Evolutionary conservation across 2,329 filamentous ascomycete genomes (phyloP).

Genomic region (Xylariaceae sp.): DNA sequence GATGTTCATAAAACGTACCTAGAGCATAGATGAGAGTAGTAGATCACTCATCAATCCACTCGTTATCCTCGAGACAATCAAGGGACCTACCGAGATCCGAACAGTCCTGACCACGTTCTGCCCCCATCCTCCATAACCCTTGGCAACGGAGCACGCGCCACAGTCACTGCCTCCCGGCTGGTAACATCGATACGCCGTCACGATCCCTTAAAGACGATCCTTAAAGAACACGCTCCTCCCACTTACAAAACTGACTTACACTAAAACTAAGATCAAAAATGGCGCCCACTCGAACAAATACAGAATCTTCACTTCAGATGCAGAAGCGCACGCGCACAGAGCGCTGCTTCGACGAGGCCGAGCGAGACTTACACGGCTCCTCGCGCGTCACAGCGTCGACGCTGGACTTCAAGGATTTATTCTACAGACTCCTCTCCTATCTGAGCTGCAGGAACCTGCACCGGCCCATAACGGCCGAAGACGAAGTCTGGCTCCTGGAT

Average conservation of each 20-base stretch:
- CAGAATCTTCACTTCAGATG: slow-evolving; percentile 36
- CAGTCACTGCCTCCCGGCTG: slow-evolving; percentile 14
- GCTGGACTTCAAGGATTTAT: slow-evolving; percentile 23
- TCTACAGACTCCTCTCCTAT: slow-evolving; percentile 43
- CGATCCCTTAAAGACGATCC: slow-evolving; percentile 6
- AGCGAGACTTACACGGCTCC: slow-evolving; percentile 41
- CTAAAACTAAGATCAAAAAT: slow-evolving; percentile 16
- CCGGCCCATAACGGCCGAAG: slow-evolving; percentile 54
- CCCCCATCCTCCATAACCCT: neutral
- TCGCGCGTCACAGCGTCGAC: slow-evolving; percentile 24
- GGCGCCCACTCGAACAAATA: slow-evolving; percentile 19
- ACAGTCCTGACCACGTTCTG: neutral
- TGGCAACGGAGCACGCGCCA: slow-evolving; percentile 19
- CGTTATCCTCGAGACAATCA: neutral
- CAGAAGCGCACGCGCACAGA: slow-evolving; percentile 46
- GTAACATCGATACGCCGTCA: neutral
- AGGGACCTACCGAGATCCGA: neutral
- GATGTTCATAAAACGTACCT: too few species aligned
- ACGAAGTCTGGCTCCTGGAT: slow-evolving; percentile 84
- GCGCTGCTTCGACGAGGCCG: slow-evolving; percentile 46
- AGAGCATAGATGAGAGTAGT: too few species aligned
- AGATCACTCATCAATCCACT: neutral
- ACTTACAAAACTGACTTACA: neutral
- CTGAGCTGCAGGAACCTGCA: slow-evolving; percentile 51
- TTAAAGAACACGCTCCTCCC: slow-evolving; percentile 7